Conservation (phyloP, 345 rosid genomes). For the Brassica napus region Da-Ae NC_063448.1:8694001-8694500, state of each 20-base stretch:
- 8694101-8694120: constrained; percentile 94
- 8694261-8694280: constrained; percentile 69
- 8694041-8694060: constrained; percentile 63
- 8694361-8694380: constrained; percentile 59
- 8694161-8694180: constrained; percentile 81
- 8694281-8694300: neutral
- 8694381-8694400: constrained; percentile 69
- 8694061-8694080: constrained; percentile 68
- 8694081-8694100: constrained; percentile 94
- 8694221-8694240: constrained; percentile 88
- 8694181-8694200: constrained; percentile 88
- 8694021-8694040: neutral
- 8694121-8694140: constrained; percentile 84
- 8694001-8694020: neutral
- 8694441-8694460: constrained; percentile 70
- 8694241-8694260: constrained; percentile 85
- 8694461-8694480: constrained; percentile 97
- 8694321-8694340: neutral
- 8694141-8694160: constrained; percentile 72
- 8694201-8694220: constrained; percentile 80
- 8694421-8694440: constrained; percentile 96
- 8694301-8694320: constrained; percentile 2
- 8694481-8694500: constrained; percentile 90
- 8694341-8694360: constrained; percentile 56
- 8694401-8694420: constrained; percentile 75